Evolutionary conservation across 352 stramenopile genomes (phyloP).

Genomic region (Globisporangium heterothallicum): DNA sequence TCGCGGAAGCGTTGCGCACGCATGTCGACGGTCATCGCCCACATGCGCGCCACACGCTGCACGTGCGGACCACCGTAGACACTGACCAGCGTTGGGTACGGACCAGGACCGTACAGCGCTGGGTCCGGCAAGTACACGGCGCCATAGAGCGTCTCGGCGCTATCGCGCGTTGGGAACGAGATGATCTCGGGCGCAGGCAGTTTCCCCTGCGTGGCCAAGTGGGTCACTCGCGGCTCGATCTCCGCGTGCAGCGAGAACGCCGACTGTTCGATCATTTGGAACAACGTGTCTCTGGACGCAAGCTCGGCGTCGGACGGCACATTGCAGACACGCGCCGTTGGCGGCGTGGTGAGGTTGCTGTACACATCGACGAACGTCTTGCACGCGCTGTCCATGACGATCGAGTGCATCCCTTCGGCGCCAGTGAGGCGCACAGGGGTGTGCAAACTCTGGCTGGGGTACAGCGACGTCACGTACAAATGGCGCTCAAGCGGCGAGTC

Average conservation of each 20-base stretch:
- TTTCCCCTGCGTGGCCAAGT: constrained; percentile 42
- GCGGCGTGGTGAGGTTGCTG: constrained; percentile 68
- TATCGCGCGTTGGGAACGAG: constrained; percentile 80
- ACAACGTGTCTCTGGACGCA: constrained; percentile 28
- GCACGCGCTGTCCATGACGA: constrained; percentile 89
- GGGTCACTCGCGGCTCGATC: constrained; percentile 50
- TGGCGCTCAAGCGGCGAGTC: constrained; percentile 89
- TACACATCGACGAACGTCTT: constrained; percentile 76
- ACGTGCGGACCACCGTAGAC: constrained; percentile 97
- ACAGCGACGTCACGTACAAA: constrained; percentile 83
- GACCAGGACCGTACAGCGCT: constrained; percentile 77
- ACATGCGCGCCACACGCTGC: constrained; percentile 91
- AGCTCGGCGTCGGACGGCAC: constrained; percentile 44
- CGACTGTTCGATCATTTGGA: constrained; percentile 31
- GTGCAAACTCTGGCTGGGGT: constrained; percentile 30
- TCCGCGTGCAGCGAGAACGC: constrained; percentile 53
- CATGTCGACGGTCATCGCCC: constrained; percentile 92
- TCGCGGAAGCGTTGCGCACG: constrained; percentile 88
- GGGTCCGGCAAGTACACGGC: constrained; percentile 92
- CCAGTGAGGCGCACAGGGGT: constrained; percentile 68
- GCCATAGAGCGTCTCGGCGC: constrained; percentile 82
- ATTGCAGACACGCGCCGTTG: constrained; percentile 43
- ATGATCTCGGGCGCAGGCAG: constrained; percentile 62
- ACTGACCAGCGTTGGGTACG: constrained; percentile 93
- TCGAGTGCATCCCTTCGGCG: constrained; percentile 82